Evolutionary conservation across 1,139 yeast genomes (phyloP), one percentile per base, ranked within the genome.

Genomic region (Pichia sp.): DNA sequence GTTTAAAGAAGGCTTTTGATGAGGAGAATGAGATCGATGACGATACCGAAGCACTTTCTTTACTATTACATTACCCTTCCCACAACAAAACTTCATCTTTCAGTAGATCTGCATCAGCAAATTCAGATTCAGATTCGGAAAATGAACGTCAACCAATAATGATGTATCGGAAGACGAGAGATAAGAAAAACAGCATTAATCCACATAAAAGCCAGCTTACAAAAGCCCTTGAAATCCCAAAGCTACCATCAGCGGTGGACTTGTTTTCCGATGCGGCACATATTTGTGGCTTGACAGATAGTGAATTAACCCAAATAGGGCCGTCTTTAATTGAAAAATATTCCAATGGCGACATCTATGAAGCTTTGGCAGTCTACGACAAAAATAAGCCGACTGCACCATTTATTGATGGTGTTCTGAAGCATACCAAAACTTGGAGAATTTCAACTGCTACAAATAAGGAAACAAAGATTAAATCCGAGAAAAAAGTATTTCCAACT

Each of bases 31-130:
- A 41, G 17, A 45, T 43, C 14, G 46, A 50, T 17, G 90, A 85
- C 65, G 81, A 81, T 60, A 83, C 86, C 36, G 91, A 85, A 61
- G 75, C 84, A 3, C 71, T 85, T 38, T 78, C 80, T 41, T 61
- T 83, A 33, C 67, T 85, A 38, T 70, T 85, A 50, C 89, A 84
- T 65, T 84, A 83, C 63, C 87, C 87, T 1, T 69, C 73, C 9
- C 43, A 48, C 41, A 36, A 43, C 17, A 17, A 41, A 4, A 4
- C 14, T 16, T 6, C 6, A 3, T 38, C 48, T 20, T 12, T 45
- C 5, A 44, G 45, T 24, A 33, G 49, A 12, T 45, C 46, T 2
- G 17, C 41, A 3, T 47, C 52, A 9, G 36, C 47, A 10, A 49
- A 48, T 20, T 14, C 30, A 8, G 49, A 49, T 27, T 42, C 42